phyloP scores from a whole-genome alignment of 176 grass and related monocot genomes.

The Zea mays region DNA sequence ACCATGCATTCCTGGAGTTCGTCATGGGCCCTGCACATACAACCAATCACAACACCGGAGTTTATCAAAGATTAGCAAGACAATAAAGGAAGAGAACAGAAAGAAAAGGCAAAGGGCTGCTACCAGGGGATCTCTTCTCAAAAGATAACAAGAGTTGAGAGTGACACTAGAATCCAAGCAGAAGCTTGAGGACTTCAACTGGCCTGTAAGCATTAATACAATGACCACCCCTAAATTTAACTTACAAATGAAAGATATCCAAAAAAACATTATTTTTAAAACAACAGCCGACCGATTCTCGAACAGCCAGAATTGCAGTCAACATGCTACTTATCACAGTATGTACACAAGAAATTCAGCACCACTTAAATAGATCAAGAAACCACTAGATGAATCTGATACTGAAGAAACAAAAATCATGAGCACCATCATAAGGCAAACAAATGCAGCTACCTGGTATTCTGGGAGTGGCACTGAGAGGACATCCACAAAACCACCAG shows the following conservation, averaged over 20 bases:
- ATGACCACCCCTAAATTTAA: not conserved
- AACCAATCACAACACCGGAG: not conserved
- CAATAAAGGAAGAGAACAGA: not conserved
- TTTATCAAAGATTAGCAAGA: no score
- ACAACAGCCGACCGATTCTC: not conserved
- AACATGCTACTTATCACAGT: not conserved
- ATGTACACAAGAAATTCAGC: conserved; percentile 2
- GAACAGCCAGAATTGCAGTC: not conserved
- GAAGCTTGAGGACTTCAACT: not conserved
- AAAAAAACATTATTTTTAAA: not conserved
- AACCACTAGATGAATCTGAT: not conserved
- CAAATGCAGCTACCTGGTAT: not conserved
- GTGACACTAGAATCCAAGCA: not conserved
- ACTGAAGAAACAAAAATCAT: not conserved
- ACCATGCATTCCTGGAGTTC: not conserved
- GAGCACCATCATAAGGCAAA: not conserved
- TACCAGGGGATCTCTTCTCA: conserved; percentile 6
- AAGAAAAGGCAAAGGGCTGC: not conserved
- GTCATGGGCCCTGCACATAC: not conserved
- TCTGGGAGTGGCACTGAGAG: not conserved
- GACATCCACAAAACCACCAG: not conserved
- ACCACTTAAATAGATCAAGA: conserved; percentile 4
- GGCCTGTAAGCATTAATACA: conserved; percentile 13
- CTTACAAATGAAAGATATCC: not conserved
- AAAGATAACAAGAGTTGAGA: conserved; percentile 4